phyloP scores from a whole-genome alignment of 2,329 filamentous ascomycete genomes.

The Ascochyta rabiei region DNA sequence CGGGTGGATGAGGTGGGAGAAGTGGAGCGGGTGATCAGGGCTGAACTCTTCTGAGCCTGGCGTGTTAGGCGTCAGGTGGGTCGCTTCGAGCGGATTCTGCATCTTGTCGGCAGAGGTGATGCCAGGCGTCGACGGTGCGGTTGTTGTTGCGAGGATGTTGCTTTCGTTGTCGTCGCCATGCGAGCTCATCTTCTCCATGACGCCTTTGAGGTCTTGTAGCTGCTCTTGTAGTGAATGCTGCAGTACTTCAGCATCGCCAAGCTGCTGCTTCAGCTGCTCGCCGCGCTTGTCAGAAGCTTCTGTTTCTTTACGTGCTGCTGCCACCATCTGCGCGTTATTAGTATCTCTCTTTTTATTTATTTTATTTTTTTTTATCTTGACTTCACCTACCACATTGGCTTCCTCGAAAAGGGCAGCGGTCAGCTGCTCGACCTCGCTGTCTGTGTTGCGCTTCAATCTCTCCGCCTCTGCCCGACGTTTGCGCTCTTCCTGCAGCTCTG shows the following conservation, averaged over 20 bases:
- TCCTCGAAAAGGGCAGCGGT: conserved; percentile 96
- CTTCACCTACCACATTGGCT: conserved; percentile 74
- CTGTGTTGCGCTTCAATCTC: conserved; percentile 82
- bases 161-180: conserved; percentile 74
- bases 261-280: conserved; percentile 82
- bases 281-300: conserved; percentile 83
- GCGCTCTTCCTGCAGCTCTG: conserved; percentile 52
- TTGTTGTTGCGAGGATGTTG: conserved; percentile 66
- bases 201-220: conserved; percentile 84
- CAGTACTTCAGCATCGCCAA: conserved; percentile 84
- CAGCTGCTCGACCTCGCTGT: conserved; percentile 87
- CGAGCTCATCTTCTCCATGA: conserved; percentile 84
- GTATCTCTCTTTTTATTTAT: conserved; percentile 11
- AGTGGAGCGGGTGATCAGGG: conserved; percentile 71
- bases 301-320: conserved; percentile 82
- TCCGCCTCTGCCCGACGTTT: conserved; percentile 52
- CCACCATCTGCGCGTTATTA: conserved; percentile 73
- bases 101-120: conserved; percentile 63
- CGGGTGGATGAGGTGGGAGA: conserved; percentile 81
- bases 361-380: neutral
- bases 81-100: conserved; percentile 65
- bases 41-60: conserved; percentile 59
- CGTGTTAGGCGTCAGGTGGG: conserved; percentile 58
- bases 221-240: conserved; percentile 93
- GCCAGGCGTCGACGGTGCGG: conserved; percentile 80